These are phyloP conservation scores for Xeromyces bisporus DNA, from an alignment of 495 filamentous ascomycete species.

Conservation along the genomic window DNA sequence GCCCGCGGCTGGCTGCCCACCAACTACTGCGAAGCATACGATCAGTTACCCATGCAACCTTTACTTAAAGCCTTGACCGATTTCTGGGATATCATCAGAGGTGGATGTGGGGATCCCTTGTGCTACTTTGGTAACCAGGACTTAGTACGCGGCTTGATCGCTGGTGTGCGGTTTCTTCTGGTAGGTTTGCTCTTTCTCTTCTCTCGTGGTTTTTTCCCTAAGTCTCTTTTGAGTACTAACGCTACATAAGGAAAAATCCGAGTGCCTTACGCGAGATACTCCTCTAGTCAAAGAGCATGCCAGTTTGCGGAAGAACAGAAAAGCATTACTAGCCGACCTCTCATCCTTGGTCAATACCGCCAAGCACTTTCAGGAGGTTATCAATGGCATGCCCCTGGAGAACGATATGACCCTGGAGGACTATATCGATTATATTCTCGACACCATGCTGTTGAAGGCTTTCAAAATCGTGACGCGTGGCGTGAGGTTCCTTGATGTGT, in stretches of 20 bases:
- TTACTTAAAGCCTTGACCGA: slow-evolving; percentile 75
- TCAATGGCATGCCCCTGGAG: slow-evolving; percentile 26
- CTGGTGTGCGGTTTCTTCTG: slow-evolving; percentile 76
- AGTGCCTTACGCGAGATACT: slow-evolving; percentile 74
- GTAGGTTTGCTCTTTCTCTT: slow-evolving; percentile 46
- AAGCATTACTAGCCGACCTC: slow-evolving; percentile 73
- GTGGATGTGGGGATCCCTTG: slow-evolving; percentile 42
- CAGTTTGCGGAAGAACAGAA: slow-evolving; percentile 63
- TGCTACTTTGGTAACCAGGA: slow-evolving; percentile 71
- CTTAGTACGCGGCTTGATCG: slow-evolving; percentile 81
- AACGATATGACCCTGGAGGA: slow-evolving; percentile 31
- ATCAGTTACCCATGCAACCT: slow-evolving; percentile 66
- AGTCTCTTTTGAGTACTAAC: no score
- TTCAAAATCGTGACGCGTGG: slow-evolving; percentile 88
- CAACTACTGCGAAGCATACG: slow-evolving; percentile 94
- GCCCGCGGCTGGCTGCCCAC: slow-evolving; percentile 93
- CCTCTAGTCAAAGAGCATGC: slow-evolving; percentile 54
- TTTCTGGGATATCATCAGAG: slow-evolving; percentile 83
- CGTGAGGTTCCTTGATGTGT: slow-evolving; percentile 81
- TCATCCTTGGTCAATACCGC: slow-evolving; percentile 76
- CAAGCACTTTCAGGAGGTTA: slow-evolving; percentile 59
- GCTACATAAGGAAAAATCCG: slow-evolving; percentile 78
- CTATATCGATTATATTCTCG: slow-evolving; percentile 58
- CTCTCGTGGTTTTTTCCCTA: no score
- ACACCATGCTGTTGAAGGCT: slow-evolving; percentile 83